Conservation (phyloP, 768 basidiomycete genomes). For the Leccinum aurantiacum region DNA sequence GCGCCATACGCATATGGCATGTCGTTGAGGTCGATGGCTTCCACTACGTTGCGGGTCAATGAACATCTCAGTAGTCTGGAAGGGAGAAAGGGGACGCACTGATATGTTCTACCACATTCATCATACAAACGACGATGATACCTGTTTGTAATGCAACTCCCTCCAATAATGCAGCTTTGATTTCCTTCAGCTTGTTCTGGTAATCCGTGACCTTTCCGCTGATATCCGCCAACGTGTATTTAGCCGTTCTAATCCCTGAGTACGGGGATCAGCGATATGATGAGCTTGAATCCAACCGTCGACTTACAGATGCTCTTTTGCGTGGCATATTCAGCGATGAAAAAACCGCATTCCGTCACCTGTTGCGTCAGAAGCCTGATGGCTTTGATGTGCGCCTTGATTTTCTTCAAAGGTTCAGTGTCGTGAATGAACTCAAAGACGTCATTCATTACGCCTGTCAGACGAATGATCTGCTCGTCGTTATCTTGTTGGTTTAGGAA, state of each 20-base stretch:
- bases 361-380: slow-evolving; percentile 1
- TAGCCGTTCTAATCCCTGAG: neutral
- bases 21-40: neutral
- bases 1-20: neutral
- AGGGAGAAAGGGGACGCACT: too few species aligned
- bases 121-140: neutral
- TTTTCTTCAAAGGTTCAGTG: neutral
- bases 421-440: slow-evolving; percentile 1
- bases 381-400: neutral
- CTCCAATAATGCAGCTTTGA: neutral
- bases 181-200: neutral
- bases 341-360: slow-evolving; percentile 3
- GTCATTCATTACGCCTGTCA: neutral
- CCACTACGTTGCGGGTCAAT: neutral
- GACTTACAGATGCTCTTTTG: neutral
- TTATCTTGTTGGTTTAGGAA: neutral
- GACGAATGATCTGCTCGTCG: neutral
- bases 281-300: neutral
- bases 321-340: neutral
- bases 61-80: neutral
- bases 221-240: neutral
- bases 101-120: neutral
- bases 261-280: neutral
- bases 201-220: neutral
- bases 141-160: neutral